phyloP scores from a whole-genome alignment of 1,139 yeast species.

The Sugiyamaella pinicola region DNA sequence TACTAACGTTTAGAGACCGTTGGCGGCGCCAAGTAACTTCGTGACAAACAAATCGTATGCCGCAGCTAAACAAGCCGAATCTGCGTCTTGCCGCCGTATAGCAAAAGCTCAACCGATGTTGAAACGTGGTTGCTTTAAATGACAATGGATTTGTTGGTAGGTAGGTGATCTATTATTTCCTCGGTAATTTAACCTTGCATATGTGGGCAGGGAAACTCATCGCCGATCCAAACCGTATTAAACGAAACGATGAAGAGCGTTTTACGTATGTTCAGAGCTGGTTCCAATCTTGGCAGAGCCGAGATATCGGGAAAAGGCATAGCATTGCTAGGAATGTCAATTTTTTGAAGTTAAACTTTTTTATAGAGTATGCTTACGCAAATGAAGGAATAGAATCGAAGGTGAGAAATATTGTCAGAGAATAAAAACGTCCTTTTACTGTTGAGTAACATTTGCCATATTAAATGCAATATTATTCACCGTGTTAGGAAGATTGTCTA shows the following conservation, averaged over 20 bases:
- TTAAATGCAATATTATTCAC: slow-evolving; percentile 38
- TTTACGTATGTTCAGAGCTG: not conserved
- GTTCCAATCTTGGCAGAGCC: not conserved
- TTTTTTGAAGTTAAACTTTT: not conserved
- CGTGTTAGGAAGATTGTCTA: slow-evolving; percentile 28
- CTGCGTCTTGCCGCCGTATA: not conserved
- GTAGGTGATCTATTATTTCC: not conserved
- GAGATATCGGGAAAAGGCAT: not conserved
- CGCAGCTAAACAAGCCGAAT: not conserved
- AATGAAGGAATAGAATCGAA: slow-evolving; percentile 2
- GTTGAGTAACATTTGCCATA: slow-evolving; percentile 18
- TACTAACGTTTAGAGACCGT: not conserved
- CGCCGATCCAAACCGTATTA: slow-evolving; percentile 14
- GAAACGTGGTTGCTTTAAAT: not conserved
- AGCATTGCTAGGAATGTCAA: too few relatives aligned
- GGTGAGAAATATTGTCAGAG: not conserved
- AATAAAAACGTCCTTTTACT: not conserved
- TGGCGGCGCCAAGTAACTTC: not conserved
- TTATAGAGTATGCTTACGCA: not conserved
- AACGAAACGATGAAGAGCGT: not conserved
- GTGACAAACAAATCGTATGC: not conserved
- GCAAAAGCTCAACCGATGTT: not conserved
- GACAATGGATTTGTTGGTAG: not conserved
- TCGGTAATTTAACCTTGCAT: slow-evolving; percentile 8
- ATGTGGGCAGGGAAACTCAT: slow-evolving; percentile 6